phyloP scores from a whole-genome alignment of 73 alveolate species.

The Paramecium bursaria region DNA sequence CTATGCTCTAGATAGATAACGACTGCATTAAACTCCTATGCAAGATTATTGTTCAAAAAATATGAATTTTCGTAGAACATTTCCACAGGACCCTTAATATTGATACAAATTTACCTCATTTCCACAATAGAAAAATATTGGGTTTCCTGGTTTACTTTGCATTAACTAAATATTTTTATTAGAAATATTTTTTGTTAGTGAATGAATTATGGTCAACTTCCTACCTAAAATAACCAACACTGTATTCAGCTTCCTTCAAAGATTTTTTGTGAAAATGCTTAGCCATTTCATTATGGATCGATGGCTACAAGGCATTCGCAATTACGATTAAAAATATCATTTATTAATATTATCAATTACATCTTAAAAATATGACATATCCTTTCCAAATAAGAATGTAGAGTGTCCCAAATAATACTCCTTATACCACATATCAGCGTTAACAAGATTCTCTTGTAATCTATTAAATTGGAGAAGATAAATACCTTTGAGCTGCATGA shows the following conservation, averaged over 20 bases:
- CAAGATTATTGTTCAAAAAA: constrained; percentile 72
- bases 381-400: constrained; percentile 83
- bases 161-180: constrained; percentile 27
- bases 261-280: no score
- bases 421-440: constrained; percentile 71
- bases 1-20: constrained; percentile 81
- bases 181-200: not conserved
- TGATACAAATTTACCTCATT: constrained; percentile 59
- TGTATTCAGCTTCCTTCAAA: no score
- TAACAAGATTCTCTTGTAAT: constrained; percentile 59
- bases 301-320: no score
- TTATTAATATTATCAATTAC: constrained; percentile 68
- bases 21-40: constrained; percentile 65
- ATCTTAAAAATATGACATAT: constrained; percentile 79
- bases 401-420: constrained; percentile 88
- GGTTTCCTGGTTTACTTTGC: constrained; percentile 54
- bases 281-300: no score
- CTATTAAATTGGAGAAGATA: constrained; percentile 68
- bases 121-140: constrained; percentile 79
- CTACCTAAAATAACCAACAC: not conserved
- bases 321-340: no score
- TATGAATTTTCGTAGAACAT: constrained; percentile 77
- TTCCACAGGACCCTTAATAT: constrained; percentile 55
- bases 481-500: no score
- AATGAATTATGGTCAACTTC: not conserved